A percentile compares a stretch with the other conserved stretches of the same genome.
Evolutionary conservation across 805 yeast species (phyloP).

Genomic region (Clavispora vitiphila): DNA sequence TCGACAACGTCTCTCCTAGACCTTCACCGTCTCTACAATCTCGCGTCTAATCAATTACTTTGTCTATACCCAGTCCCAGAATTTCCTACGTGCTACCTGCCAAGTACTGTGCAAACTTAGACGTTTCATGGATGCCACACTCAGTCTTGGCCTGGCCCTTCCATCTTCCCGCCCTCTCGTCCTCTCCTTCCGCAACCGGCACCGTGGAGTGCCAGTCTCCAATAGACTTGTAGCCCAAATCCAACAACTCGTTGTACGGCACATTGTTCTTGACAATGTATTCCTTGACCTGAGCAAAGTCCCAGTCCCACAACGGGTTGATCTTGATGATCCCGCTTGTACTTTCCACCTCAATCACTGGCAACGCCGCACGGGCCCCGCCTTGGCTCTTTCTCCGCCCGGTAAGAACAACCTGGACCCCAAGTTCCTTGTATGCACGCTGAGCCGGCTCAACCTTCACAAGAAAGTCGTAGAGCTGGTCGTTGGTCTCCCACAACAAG

Average conservation of each 20-base stretch:
- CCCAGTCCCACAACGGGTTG: conserved; percentile 85
- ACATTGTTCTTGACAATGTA: conserved; percentile 70
- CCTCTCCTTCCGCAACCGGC: conserved; percentile 88
- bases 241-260: conserved; percentile 80
- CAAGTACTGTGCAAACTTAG: conserved; percentile 63
- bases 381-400: conserved; percentile 92
- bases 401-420: conserved; percentile 81
- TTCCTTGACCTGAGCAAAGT: conserved; percentile 60
- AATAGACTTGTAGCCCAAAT: conserved; percentile 82
- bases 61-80: no score
- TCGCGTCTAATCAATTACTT: background rate
- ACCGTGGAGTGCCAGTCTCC: conserved; percentile 95
- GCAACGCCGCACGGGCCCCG: conserved; percentile 66
- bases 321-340: conserved; percentile 71
- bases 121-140: conserved; percentile 88
- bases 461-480: conserved; percentile 72
- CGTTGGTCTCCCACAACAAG: conserved; percentile 78
- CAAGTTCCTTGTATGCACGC: conserved; percentile 70
- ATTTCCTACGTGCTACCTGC: background rate
- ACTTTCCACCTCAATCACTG: conserved; percentile 72
- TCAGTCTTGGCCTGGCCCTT: conserved; percentile 88
- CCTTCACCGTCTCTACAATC: no score
- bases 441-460: conserved; percentile 92
- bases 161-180: conserved; percentile 97
- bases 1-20: no score